Evolutionary conservation across 2,329 filamentous ascomycete genomes (phyloP), one percentile per base, ranked within the genome.

Genomic region (Lecanicillium sp.): DNA sequence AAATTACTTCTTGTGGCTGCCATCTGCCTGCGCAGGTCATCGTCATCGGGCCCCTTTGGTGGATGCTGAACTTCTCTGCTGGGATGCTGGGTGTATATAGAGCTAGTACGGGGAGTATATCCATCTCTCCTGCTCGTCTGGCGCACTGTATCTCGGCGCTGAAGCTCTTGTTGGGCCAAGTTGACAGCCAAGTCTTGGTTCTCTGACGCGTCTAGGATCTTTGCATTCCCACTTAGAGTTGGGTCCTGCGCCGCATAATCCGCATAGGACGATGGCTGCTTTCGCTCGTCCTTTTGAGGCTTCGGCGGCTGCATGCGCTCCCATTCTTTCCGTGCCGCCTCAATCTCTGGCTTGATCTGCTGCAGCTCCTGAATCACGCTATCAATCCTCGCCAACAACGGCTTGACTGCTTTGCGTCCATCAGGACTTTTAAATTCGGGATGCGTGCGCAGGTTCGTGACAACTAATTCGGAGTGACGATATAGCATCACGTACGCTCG

Each of bases 401-500:
- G 55, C n/a, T 58, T 69, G 17, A 90, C 73, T 2, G 78, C 71
- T 38, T 71, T 75, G 33, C 76, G 75, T 8, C 78, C 80, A 27
- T 82, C 76, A 9, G 76, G 71, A 7, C 78, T 72, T 48, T 75
- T 82, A 33, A 77, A 77, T 40, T 92, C 78, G 2, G 90, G 88
- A 51, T 96, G 92, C 2, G 67, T 72, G 1, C 76, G 71, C 8
- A 98, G 69, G 38, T 83, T 73, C 6, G 86, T 75, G 19, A 95
- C 67, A 17, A 95, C 76, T n/a, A 98, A 78, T 38, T 82, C 73
- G 9, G 87, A 87, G 62, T 94, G 88, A 49, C 92, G 80, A 56
- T 92, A 86, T n/a, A 94, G 75, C 43, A 96, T 78, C 39, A 95
- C 74, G 59, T 94, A 98, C 4, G 90, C 85, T 54, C 92, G 83